Conservation (phyloP, 768 basidiomycete species). For the Mycena floridula region DNA sequence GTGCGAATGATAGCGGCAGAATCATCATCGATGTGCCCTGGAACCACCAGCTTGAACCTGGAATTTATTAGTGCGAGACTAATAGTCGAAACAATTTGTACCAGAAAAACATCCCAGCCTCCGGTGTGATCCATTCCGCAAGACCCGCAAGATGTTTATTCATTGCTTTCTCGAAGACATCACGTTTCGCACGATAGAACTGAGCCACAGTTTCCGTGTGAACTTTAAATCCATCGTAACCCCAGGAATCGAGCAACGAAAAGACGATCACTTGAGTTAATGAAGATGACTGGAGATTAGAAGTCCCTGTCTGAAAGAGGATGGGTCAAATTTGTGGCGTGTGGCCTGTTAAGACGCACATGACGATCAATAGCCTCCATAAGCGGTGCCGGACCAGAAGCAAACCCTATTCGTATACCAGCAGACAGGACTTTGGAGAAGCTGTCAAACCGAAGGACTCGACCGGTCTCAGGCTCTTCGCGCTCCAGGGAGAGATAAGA, state of each 20-base stretch:
- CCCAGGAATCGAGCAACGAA: conserved; percentile 64
- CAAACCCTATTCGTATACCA: conserved; percentile 78
- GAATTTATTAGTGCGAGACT: conserved; percentile 2
- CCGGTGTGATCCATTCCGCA: conserved; percentile 66
- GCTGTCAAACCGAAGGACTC: conserved; percentile 85
- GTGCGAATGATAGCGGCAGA: conserved; percentile 67
- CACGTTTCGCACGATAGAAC: conserved; percentile 70
- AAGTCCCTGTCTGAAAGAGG: conserved; percentile 48
- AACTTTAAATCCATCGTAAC: conserved; percentile 62
- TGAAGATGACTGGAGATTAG: conserved; percentile 62
- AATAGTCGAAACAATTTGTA: conserved; percentile 26
- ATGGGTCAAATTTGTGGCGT: background rate
- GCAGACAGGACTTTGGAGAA: conserved; percentile 78
- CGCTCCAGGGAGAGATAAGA: conserved; percentile 82
- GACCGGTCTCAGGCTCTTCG: conserved; percentile 59
- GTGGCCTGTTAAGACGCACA: conserved; percentile 31
- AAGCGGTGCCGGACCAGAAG: conserved; percentile 65
- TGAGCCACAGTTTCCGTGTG: conserved; percentile 66
- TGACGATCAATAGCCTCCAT: conserved; percentile 65
- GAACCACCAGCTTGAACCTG: conserved; percentile 68
- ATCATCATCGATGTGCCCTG: conserved; percentile 44
- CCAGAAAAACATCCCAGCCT: conserved; percentile 91
- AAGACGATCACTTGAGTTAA: conserved; percentile 59
- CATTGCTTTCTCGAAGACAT: conserved; percentile 74
- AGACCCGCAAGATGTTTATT: conserved; percentile 70